phyloP scores from a whole-genome alignment of 2,329 filamentous ascomycete species.

The Leptographium lundbergii region DNA sequence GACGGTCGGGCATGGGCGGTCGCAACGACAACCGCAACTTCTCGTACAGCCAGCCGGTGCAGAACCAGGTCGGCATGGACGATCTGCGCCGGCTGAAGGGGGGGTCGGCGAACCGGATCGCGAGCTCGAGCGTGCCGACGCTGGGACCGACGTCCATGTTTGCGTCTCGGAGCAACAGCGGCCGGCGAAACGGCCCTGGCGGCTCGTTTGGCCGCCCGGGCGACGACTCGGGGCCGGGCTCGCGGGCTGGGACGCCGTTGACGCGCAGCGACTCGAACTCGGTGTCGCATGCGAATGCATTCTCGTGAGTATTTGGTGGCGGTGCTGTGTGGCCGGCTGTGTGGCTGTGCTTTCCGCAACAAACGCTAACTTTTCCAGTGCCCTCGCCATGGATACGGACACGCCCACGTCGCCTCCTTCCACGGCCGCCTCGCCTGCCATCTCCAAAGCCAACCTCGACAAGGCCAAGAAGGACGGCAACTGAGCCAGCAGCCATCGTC shows the following conservation, averaged over 20 bases:
- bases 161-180: constrained; percentile 80
- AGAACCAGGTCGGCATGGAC: constrained; percentile 82
- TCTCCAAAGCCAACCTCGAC: constrained; percentile 49
- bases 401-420: constrained; percentile 59
- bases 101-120: constrained; percentile 41
- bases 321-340: too few relatives aligned
- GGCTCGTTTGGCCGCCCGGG: constrained; percentile 58
- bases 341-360: too few relatives aligned
- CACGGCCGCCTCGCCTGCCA: constrained; percentile 50
- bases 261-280: constrained; percentile 35
- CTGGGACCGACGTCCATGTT: constrained; percentile 82
- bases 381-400: constrained; percentile 49
- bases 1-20: constrained; percentile 50
- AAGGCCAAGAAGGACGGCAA: constrained; percentile 37
- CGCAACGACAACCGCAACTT: constrained; percentile 74
- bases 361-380: constrained; percentile 21
- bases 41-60: constrained; percentile 61
- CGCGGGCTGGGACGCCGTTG: constrained; percentile 79
- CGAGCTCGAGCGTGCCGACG: constrained; percentile 46
- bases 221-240: constrained; percentile 79
- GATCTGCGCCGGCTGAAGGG: constrained; percentile 76
- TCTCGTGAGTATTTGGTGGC: constrained; percentile 60
- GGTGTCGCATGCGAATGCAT: constrained; percentile 65
- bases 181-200: constrained; percentile 58
- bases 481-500: constrained; percentile 8